Percentiles rank a stretch among this genome's conserved stretches.
Evolutionary conservation across 805 yeast genomes (phyloP).

Genomic region (Candida maris): DNA sequence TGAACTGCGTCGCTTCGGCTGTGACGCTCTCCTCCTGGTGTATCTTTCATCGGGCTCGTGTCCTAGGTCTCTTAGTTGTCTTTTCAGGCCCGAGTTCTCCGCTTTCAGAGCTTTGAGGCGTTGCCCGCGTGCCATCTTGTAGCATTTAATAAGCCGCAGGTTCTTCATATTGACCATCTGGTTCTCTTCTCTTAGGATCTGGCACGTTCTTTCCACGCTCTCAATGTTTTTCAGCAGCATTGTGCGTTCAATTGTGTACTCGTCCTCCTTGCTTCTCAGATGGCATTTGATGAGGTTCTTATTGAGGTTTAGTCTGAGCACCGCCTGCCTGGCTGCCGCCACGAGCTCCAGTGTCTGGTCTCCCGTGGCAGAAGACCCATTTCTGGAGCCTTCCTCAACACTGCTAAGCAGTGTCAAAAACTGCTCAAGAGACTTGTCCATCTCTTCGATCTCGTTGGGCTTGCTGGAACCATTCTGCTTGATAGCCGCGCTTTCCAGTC

Average conservation of each 20-base stretch:
- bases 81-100: constrained; percentile 27
- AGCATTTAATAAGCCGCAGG: constrained; percentile 30
- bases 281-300: constrained; percentile 31
- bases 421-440: constrained; percentile 15
- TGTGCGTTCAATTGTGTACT: constrained; percentile 29
- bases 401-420: constrained; percentile 8
- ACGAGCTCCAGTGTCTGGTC: background rate
- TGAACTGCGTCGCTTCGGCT: constrained; percentile 4
- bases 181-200: constrained; percentile 27
- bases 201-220: constrained; percentile 25
- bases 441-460: constrained; percentile 19
- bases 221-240: constrained; percentile 26
- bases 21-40: background rate
- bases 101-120: constrained; percentile 24
- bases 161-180: constrained; percentile 29
- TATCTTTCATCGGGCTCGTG: constrained; percentile 4
- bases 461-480: constrained; percentile 1
- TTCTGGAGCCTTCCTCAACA: constrained; percentile 4
- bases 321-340: constrained; percentile 16
- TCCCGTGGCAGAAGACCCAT: constrained; percentile 2
- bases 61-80: constrained; percentile 17
- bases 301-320: constrained; percentile 29
- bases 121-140: constrained; percentile 28
- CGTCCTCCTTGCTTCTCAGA: constrained; percentile 25
- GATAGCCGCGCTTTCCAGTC: constrained; percentile 1